A percentile compares a stretch with the other conserved stretches of the same genome.
Conservation (phyloP, 257 asterid genomes). For the Solanum chmielewskii region DNA sequence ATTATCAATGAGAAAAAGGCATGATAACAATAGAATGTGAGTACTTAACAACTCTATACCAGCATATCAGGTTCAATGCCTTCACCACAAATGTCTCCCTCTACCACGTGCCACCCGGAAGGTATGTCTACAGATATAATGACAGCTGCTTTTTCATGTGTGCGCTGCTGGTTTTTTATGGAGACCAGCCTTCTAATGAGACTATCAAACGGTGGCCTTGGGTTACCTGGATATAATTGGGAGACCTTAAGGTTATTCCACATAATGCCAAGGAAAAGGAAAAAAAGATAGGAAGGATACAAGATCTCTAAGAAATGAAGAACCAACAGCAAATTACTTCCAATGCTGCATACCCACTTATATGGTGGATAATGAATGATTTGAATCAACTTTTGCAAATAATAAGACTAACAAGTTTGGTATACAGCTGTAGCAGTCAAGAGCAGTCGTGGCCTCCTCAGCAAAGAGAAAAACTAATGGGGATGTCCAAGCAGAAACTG, state of each 20-base stretch:
- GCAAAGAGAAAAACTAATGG: neutral
- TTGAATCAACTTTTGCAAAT: neutral
- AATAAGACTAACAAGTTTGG: neutral
- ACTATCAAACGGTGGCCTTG: slow-evolving; percentile 17
- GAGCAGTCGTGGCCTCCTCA: neutral
- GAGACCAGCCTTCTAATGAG: slow-evolving; percentile 11
- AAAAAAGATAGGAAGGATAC: neutral
- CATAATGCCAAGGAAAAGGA: neutral
- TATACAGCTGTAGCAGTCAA: neutral
- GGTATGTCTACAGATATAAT: slow-evolving; percentile 27
- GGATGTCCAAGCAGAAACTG: neutral
- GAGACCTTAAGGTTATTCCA: neutral
- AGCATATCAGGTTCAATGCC: slow-evolving; percentile 28
- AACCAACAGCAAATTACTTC: neutral
- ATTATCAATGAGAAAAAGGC: neutral
- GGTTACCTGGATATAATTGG: slow-evolving; percentile 8
- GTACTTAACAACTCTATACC: slow-evolving; percentile 8
- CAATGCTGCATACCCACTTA: neutral
- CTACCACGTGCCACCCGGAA: slow-evolving; percentile 30
- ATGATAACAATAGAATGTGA: neutral
- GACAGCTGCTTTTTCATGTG: slow-evolving; percentile 1
- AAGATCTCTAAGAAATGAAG: neutral
- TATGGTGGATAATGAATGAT: neutral
- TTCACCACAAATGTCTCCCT: slow-evolving; percentile 11
- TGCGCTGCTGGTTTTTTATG: neutral